A percentile compares a stretch with the other conserved stretches of the same genome.
phyloP scores from a whole-genome alignment of 257 asterid genomes.

The Oldenlandia corymbosa region DNA sequence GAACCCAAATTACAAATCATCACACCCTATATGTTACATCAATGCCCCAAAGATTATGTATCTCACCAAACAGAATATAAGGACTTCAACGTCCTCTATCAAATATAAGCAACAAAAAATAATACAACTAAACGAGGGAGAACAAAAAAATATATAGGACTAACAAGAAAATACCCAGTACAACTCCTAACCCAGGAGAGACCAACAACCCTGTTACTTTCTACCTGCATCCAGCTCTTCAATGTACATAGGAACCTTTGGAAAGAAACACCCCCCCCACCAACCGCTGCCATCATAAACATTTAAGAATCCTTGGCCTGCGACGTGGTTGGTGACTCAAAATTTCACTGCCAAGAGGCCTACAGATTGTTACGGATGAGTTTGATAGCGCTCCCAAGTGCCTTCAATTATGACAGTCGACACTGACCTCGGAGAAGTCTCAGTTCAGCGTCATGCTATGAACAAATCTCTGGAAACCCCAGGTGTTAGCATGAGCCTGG shows the following conservation, averaged over 20 bases:
- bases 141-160: slow-evolving; percentile 18
- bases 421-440: slow-evolving; percentile 23
- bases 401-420: slow-evolving; percentile 21
- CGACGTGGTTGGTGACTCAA: slow-evolving; percentile 8
- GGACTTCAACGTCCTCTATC: slow-evolving; percentile 22
- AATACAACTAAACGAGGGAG: slow-evolving; percentile 37
- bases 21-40: slow-evolving; percentile 51
- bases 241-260: slow-evolving; percentile 39
- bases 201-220: slow-evolving; percentile 25
- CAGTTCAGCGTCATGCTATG: slow-evolving; percentile 44
- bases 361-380: slow-evolving; percentile 15
- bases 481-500: slow-evolving; percentile 49
- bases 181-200: slow-evolving; percentile 8
- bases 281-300: slow-evolving; percentile 19
- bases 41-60: slow-evolving; percentile 25
- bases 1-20: slow-evolving; percentile 34
- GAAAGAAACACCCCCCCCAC: slow-evolving; percentile 19
- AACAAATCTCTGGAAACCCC: slow-evolving; percentile 58
- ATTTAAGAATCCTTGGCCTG: slow-evolving; percentile 12
- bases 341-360: slow-evolving; percentile 22
- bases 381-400: slow-evolving; percentile 16
- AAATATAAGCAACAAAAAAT: slow-evolving; percentile 25
- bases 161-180: slow-evolving; percentile 18
- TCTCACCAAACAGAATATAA: slow-evolving; percentile 34
- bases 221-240: slow-evolving; percentile 30